These are phyloP conservation scores for Zygnema circumcarinatum DNA, from an alignment of 139 green algal species.

Conservation along the genomic window DNA sequence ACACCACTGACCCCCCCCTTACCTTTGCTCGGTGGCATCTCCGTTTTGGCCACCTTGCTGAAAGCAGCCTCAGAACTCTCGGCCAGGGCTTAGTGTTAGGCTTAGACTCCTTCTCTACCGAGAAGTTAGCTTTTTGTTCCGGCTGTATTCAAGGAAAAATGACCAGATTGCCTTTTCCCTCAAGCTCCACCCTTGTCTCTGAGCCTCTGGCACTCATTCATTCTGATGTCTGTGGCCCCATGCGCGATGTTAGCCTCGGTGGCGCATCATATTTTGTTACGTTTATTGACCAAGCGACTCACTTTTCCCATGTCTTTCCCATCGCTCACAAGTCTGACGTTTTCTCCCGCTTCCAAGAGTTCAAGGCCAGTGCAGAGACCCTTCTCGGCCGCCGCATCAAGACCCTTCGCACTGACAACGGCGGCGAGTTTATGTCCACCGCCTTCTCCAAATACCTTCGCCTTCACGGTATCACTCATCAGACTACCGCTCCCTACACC, in stretches of 20 bases:
- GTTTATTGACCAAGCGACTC: background rate
- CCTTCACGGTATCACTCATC: too few species aligned
- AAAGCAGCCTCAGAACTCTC: background rate
- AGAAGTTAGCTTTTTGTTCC: background rate
- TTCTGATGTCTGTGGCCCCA: background rate
- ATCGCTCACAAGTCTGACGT: too few species aligned
- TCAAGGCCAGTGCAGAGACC: too few species aligned
- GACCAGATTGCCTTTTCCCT: background rate
- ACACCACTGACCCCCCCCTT: background rate
- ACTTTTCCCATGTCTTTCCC: background rate
- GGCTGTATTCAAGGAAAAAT: background rate
- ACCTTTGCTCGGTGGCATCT: background rate
- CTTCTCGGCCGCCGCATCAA: too few species aligned
- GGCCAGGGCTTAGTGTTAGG: background rate
- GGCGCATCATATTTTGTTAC: background rate
- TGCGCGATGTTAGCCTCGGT: background rate
- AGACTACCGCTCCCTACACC: too few species aligned
- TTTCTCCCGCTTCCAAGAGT: too few species aligned
- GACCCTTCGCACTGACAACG: too few species aligned
- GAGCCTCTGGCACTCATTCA: background rate
- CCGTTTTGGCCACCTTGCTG: background rate
- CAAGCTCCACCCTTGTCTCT: background rate
- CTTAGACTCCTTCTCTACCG: background rate
- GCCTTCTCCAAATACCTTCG: too few species aligned
- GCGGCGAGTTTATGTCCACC: too few species aligned